phyloP scores from a whole-genome alignment of 2,329 filamentous ascomycete genomes.

The Phoma sp. region DNA sequence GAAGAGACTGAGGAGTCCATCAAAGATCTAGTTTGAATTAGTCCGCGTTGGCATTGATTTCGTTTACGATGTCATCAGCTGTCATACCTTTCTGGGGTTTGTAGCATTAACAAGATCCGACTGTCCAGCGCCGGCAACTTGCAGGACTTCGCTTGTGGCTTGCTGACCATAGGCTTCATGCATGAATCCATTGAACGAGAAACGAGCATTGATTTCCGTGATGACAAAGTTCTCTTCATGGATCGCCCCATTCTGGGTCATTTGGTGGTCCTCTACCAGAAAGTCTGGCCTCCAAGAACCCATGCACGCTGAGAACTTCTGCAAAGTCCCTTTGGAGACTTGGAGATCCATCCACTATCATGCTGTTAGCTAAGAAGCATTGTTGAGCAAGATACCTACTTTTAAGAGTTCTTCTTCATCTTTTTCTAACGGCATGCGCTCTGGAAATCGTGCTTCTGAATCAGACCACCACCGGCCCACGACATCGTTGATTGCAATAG shows the following conservation, averaged over 20 bases:
- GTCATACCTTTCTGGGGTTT: background rate
- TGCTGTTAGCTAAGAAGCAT: background rate
- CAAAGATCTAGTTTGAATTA: background rate
- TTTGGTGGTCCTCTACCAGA: background rate
- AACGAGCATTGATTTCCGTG: slow-evolving; percentile 6
- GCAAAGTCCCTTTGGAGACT: background rate
- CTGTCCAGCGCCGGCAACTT: background rate
- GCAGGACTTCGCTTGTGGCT: background rate
- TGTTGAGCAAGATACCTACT: background rate
- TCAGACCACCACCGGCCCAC: slow-evolving; percentile 4
- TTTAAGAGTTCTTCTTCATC: background rate
- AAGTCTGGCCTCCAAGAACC: slow-evolving; percentile 7
- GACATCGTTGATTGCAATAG: slow-evolving; percentile 1
- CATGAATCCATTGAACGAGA: slow-evolving; percentile 7
- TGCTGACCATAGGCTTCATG: slow-evolving; percentile 3
- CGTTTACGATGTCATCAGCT: background rate
- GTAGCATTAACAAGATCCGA: background rate
- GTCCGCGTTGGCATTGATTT: background rate
- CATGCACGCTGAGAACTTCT: slow-evolving; percentile 1
- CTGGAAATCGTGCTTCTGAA: background rate
- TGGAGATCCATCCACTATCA: slow-evolving; percentile 3
- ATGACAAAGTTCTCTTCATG: slow-evolving; percentile 2
- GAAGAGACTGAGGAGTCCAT: slow-evolving; percentile 2
- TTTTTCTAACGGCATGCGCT: slow-evolving; percentile 4
- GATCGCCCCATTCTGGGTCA: background rate